Base-by-base conservation (phyloP, 2,329 filamentous ascomycete species). In the Aspergillus calidoustus region DNA sequence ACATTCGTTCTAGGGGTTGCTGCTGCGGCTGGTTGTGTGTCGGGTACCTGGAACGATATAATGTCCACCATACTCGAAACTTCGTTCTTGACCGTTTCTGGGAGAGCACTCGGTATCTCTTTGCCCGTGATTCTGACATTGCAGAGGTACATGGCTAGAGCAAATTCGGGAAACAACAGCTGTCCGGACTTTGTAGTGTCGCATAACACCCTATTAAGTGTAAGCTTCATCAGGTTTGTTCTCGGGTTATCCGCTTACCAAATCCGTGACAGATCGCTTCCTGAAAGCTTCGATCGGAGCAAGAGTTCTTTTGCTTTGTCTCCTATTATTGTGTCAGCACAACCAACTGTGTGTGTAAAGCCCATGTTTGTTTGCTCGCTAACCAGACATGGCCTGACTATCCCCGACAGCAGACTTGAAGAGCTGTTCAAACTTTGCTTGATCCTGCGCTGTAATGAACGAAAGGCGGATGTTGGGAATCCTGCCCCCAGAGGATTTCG, bases 21-120 rank as follows among this genome's bases (percentile, higher is more conserved):
- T 46, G 77, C 77, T 15, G 84, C 79, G 44, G 77, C 77, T 15
- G 80, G 81, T 44, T 81, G 81, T 30, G 94, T 90, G 66, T 99
- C 95, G 0, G 87, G 88, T 25, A 97, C 86, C 68, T 90, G 92
- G 75, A 99, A 99, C 62, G 93, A 97, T 74, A 99, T 99, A 60
- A 99, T 99, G 74, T 99, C 95, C 46, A 99, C 95, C 93, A 99
- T 98, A 79, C 95, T 97, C 3, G 94, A 98, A 19, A 99, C 95
- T 77, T 99, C 95, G 71, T 99, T 99, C 81, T 89, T 91, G 67
- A 99, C 89, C 62, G 87, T 90, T 34, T 97, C 93, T 0, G 95
- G 95, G 9, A 99, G 83, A 6, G 74, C 77, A 2, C 83, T 73
- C 0, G 95, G 95, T 25, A 99, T 79, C 0, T 89, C 83, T 78